Evolutionary conservation across 441 rosid genomes (phyloP).

Genomic region (Sinapis alba): DNA sequence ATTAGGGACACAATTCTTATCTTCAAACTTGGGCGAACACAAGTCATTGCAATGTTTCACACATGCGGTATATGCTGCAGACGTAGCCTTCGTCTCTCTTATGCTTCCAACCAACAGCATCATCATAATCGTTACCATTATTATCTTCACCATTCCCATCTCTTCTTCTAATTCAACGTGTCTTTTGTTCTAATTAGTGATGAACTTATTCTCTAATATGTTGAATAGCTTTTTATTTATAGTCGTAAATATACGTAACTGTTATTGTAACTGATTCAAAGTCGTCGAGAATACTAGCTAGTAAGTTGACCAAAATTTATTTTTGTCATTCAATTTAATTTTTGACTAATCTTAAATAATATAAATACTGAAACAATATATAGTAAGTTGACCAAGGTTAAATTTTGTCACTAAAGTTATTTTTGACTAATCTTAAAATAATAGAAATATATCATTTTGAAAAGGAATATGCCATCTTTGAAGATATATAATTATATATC

Average conservation of each 20-base stretch:
- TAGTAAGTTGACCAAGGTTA: background rate
- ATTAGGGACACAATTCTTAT: conserved; percentile 2
- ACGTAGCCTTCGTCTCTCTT: background rate
- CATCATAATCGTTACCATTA: conserved; percentile 1
- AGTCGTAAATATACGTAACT: background rate
- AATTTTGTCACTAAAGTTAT: background rate
- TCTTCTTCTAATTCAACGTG: background rate
- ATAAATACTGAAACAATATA: background rate
- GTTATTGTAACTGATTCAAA: background rate
- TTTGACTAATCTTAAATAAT: background rate
- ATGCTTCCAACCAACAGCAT: conserved; percentile 19
- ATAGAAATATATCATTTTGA: background rate
- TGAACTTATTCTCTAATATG: background rate
- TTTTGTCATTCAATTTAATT: background rate
- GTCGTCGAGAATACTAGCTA: background rate
- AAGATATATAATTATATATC: no score
- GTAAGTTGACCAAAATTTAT: no score
- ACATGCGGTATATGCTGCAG: background rate
- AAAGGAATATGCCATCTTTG: no score
- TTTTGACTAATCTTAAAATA: background rate
- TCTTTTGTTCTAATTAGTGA: background rate
- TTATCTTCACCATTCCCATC: conserved; percentile 1
- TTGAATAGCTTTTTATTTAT: conserved; percentile 2
- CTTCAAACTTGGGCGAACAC: background rate
- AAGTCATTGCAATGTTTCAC: background rate